Evolutionary conservation across 768 basidiomycete genomes (phyloP).

Genomic region (Podaxis sp.): DNA sequence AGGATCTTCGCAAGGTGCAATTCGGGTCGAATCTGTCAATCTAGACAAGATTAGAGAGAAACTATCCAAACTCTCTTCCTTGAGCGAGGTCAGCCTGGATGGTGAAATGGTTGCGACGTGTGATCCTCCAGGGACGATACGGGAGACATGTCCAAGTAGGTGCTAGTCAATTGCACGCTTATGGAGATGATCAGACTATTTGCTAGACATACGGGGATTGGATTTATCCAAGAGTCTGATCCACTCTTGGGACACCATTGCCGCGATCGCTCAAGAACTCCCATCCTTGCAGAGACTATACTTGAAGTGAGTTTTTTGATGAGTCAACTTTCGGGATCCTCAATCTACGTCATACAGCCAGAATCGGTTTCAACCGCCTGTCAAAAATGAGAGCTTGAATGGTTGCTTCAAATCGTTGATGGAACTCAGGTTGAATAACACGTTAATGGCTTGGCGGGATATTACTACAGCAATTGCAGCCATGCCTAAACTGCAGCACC

Average conservation of each 20-base stretch:
- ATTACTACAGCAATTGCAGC: conserved; percentile 47
- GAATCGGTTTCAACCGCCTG: conserved; percentile 57
- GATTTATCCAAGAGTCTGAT: conserved; percentile 81
- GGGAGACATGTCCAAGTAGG: conserved; percentile 68
- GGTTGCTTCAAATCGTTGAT: conserved; percentile 50
- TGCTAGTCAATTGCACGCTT: conserved; percentile 5
- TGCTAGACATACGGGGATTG: conserved; percentile 69
- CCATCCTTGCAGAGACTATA: conserved; percentile 61
- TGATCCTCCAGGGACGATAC: conserved; percentile 51
- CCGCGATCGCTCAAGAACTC: conserved; percentile 61
- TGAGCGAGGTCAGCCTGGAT: conserved; percentile 84
- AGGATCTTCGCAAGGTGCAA: conserved; percentile 80
- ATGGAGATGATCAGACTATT: conserved; percentile 8
- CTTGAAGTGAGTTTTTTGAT: conserved; percentile 64
- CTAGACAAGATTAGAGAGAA: conserved; percentile 77
- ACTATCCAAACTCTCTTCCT: conserved; percentile 59
- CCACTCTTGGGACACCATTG: conserved; percentile 67
- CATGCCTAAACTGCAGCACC: conserved; percentile 53
- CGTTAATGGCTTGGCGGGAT: conserved; percentile 71
- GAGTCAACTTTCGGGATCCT: conserved; percentile 17
- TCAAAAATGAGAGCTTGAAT: conserved; percentile 28
- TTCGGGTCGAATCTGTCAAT: conserved; percentile 84
- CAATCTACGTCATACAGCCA: conserved; percentile 43
- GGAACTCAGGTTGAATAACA: conserved; percentile 75
- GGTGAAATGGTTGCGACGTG: conserved; percentile 54